Percentiles rank a stretch among this genome's conserved stretches.
Conservation (phyloP, 2,329 filamentous ascomycete genomes). For the Fusarium austroafricanum region DNA sequence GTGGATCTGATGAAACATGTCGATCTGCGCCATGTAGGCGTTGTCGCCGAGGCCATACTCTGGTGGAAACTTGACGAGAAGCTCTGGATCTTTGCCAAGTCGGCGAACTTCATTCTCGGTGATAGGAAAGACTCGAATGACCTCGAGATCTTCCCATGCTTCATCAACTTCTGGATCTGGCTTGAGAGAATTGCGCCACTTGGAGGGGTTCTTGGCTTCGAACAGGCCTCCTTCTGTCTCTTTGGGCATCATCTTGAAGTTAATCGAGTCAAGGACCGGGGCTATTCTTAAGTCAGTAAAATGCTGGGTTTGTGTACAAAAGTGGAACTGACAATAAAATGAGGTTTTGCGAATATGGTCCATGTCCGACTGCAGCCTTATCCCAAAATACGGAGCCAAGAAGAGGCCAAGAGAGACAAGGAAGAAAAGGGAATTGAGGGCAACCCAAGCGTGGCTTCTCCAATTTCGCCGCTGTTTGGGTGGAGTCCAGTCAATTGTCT, state of each 20-base stretch:
- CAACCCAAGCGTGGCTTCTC: not conserved
- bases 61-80: constrained; percentile 13
- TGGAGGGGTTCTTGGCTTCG: constrained; percentile 12
- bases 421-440: not conserved
- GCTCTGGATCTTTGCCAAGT: constrained; percentile 13
- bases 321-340: constrained; percentile 11
- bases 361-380: not conserved
- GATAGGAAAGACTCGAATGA: constrained; percentile 12
- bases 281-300: not conserved
- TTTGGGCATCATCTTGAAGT: not conserved
- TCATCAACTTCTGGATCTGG: constrained; percentile 9
- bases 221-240: constrained; percentile 12
- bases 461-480: not conserved
- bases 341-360: constrained; percentile 5
- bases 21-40: constrained; percentile 15
- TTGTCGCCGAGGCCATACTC: constrained; percentile 9
- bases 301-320: rapidly evolving
- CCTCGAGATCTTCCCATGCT: constrained; percentile 18
- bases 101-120: constrained; percentile 2
- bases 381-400: not conserved
- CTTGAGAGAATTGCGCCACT: constrained; percentile 5
- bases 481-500: not conserved
- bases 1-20: constrained; percentile 20
- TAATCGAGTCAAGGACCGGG: constrained; percentile 2
- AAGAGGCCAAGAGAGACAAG: not conserved